These are phyloP conservation scores for Microdochium bolleyi DNA, from an alignment of 2,329 filamentous ascomycete species.

Conservation along the genomic window DNA sequence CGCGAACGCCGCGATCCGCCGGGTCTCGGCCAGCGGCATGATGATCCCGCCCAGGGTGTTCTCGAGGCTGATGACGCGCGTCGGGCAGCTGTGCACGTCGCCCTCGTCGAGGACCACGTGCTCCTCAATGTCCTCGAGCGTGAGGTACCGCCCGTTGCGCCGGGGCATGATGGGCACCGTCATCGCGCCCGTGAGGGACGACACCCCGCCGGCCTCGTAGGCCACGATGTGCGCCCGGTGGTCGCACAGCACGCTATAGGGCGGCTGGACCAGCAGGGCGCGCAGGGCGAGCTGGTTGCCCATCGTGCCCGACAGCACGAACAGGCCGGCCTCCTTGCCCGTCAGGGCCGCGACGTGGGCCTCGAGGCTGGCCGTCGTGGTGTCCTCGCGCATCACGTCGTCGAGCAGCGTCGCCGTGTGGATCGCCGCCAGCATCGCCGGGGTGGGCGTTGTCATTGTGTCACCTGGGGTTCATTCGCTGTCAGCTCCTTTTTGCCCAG, in stretches of 20 bases:
- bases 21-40: slow-evolving; percentile 23
- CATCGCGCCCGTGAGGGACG: slow-evolving; percentile 57
- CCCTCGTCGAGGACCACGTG: background rate
- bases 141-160: slow-evolving; percentile 29
- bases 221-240: slow-evolving; percentile 59
- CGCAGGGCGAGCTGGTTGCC: slow-evolving; percentile 72
- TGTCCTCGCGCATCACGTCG: slow-evolving; percentile 67
- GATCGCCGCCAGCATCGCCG: slow-evolving; percentile 66
- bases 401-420: slow-evolving; percentile 62
- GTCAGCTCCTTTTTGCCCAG: background rate
- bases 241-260: slow-evolving; percentile 64
- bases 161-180: slow-evolving; percentile 35
- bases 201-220: slow-evolving; percentile 47
- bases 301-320: slow-evolving; percentile 76
- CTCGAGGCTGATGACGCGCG: slow-evolving; percentile 30
- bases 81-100: slow-evolving; percentile 31
- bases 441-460: slow-evolving; percentile 60
- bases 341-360: slow-evolving; percentile 56
- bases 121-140: slow-evolving; percentile 29
- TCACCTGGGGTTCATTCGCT: slow-evolving; percentile 37
- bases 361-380: slow-evolving; percentile 61
- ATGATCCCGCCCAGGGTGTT: slow-evolving; percentile 29
- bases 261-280: slow-evolving; percentile 60
- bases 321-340: slow-evolving; percentile 57
- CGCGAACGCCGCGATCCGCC: slow-evolving; percentile 22